Conservation (phyloP, 805 yeast genomes). For the Vanderwaltozyma polyspora region DNA sequence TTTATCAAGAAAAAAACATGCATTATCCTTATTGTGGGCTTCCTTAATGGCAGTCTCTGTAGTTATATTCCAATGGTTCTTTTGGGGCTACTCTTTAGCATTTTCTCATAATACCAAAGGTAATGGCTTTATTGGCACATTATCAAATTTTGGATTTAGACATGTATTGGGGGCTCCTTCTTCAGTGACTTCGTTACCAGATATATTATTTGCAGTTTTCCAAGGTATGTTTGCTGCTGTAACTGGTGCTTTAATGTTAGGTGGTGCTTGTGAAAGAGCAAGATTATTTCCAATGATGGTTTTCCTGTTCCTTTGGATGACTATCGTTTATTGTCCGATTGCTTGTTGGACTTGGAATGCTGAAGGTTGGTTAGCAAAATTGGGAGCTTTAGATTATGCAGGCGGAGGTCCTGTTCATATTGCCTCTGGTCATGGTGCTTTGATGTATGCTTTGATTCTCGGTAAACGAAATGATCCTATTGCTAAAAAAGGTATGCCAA, state of each 20-base stretch:
- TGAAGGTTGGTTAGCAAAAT: conserved; percentile 73
- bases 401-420: conserved; percentile 99
- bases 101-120: conserved; percentile 57
- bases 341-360: conserved; percentile 98
- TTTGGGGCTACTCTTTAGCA: conserved; percentile 92
- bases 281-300: conserved; percentile 94
- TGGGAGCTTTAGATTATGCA: conserved; percentile 91
- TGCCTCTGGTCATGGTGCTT: conserved; percentile 87
- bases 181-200: conserved; percentile 64
- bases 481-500: conserved; percentile 59
- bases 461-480: conserved; percentile 84
- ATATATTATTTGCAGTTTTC: conserved; percentile 77
- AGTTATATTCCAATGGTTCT: conserved; percentile 90
- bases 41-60: conserved; percentile 80
- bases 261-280: conserved; percentile 97
- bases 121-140: conserved; percentile 66
- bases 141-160: conserved; percentile 70
- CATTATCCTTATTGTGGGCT: conserved; percentile 90
- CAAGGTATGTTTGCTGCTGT: conserved; percentile 96
- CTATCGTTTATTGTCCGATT: conserved; percentile 89
- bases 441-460: conserved; percentile 81
- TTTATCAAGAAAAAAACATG: conserved; percentile 86
- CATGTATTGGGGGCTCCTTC: conserved; percentile 75
- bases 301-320: conserved; percentile 85
- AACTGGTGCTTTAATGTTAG: conserved; percentile 88